Conservation (phyloP, 2,329 filamentous ascomycete genomes). For the Xylaria multiplex region DNA sequence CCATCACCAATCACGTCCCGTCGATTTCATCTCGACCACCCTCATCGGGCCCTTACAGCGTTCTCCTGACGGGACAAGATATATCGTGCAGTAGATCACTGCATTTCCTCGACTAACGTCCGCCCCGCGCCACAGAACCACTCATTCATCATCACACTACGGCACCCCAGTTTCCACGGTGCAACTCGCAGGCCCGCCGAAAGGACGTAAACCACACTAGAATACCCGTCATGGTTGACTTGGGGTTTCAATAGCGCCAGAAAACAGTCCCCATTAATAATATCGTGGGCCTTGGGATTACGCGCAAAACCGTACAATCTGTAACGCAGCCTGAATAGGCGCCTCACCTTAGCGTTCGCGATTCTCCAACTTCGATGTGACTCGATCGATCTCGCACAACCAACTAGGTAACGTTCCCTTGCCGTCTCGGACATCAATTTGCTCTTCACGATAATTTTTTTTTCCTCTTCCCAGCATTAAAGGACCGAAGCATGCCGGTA, state of each 20-base stretch:
- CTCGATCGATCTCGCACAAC: conserved; percentile 3
- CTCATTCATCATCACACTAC: conserved; percentile 2
- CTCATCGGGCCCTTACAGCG: neutral
- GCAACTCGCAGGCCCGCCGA: neutral
- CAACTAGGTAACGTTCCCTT: conserved; percentile 6
- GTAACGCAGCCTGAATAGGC: conserved; percentile 2
- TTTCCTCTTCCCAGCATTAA: conserved; percentile 3
- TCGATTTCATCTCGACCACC: neutral
- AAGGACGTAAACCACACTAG: neutral
- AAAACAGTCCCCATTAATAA: neutral
- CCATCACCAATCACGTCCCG: conserved; percentile 17
- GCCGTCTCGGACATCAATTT: conserved; percentile 2
- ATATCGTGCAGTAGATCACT: neutral
- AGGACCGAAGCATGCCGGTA: conserved; percentile 28
- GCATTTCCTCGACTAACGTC: neutral
- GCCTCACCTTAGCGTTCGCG: conserved; percentile 1
- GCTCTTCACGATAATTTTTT: conserved; percentile 15
- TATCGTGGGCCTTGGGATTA: conserved; percentile 2
- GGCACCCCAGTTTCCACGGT: conserved; percentile 14
- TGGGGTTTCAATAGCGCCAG: neutral
- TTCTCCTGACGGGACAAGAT: neutral
- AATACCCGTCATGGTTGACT: neutral
- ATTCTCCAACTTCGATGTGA: conserved; percentile 16
- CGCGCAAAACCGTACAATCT: neutral
- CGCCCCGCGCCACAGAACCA: conserved; percentile 11